phyloP scores from a whole-genome alignment of 768 basidiomycete genomes.

The Boletus eberwhitei region DNA sequence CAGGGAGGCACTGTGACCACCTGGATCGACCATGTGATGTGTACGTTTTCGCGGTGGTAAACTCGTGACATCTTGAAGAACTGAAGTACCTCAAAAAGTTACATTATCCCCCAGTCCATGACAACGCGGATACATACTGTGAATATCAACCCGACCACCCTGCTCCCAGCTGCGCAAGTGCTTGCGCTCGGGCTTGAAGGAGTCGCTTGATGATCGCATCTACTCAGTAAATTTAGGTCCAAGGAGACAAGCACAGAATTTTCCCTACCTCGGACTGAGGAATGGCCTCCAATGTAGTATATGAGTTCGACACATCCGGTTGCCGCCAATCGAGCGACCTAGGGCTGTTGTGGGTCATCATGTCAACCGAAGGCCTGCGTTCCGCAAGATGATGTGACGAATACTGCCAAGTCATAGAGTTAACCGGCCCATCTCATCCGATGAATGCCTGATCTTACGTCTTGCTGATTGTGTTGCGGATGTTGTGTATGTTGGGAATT shows the following conservation, averaged over 20 bases:
- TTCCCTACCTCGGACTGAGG: constrained; percentile 34
- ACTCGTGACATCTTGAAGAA: constrained; percentile 47
- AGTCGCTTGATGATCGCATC: constrained; percentile 38
- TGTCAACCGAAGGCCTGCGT: constrained; percentile 31
- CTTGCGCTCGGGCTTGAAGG: constrained; percentile 46
- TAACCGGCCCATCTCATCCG: constrained; percentile 16
- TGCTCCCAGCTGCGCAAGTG: constrained; percentile 65
- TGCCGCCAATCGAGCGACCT: constrained; percentile 34
- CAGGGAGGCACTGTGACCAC: constrained; percentile 46
- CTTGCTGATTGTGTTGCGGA: constrained; percentile 30
- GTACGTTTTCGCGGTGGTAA: constrained; percentile 58
- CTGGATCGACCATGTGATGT: constrained; percentile 63
- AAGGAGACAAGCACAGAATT: constrained; percentile 7
- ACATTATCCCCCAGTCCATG: constrained; percentile 8
- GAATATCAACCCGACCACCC: constrained; percentile 35
- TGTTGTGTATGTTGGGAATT: constrained; percentile 31
- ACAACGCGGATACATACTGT: constrained; percentile 18
- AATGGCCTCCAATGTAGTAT: constrained; percentile 27
- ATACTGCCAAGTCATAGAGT: constrained; percentile 25
- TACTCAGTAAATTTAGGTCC: constrained; percentile 33
- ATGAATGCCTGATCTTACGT: constrained; percentile 28
- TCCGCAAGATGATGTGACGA: constrained; percentile 33
- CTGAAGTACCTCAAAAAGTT: constrained; percentile 12
- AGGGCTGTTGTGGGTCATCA: constrained; percentile 34
- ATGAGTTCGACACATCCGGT: constrained; percentile 31